Evolutionary conservation across 2,329 filamentous ascomycete species (phyloP).

Genomic region (Trichoderma sp.): DNA sequence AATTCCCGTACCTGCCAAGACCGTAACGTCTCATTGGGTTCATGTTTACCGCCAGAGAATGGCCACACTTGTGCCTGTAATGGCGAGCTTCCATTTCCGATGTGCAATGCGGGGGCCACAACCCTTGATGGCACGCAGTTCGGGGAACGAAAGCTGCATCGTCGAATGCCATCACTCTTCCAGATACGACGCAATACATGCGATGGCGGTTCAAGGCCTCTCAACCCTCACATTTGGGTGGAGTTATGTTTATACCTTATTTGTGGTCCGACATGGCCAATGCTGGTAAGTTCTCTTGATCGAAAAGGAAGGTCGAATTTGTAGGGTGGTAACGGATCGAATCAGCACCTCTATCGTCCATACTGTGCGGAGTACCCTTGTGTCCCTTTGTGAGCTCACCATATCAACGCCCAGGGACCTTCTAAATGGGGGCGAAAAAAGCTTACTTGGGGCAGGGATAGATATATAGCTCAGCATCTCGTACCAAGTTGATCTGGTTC

Average conservation of each 20-base stretch:
- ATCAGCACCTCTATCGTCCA: background rate
- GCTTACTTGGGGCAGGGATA: background rate
- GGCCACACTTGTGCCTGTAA: background rate
- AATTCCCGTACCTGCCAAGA: background rate
- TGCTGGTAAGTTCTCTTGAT: background rate
- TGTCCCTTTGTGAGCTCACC: no score
- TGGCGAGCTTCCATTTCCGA: constrained; percentile 5
- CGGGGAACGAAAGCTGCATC: background rate
- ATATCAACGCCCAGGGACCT: background rate
- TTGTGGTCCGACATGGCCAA: background rate
- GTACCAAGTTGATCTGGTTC: background rate
- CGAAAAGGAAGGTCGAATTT: constrained; percentile 4
- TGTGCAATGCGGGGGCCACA: background rate
- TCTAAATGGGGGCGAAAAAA: background rate
- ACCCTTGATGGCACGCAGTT: background rate
- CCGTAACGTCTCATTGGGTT: background rate
- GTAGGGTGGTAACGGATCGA: background rate
- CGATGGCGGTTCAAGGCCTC: background rate
- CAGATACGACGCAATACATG: background rate
- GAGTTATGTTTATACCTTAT: background rate
- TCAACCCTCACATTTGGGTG: background rate
- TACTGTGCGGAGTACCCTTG: background rate
- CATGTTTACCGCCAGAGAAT: background rate
- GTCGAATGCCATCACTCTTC: background rate
- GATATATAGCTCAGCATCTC: background rate